A percentile compares a stretch with the other conserved stretches of the same genome.
These are phyloP conservation scores for Magnaporthiopsis incrustans DNA, from an alignment of 2,329 filamentous ascomycete genomes.

Conservation along the genomic window DNA sequence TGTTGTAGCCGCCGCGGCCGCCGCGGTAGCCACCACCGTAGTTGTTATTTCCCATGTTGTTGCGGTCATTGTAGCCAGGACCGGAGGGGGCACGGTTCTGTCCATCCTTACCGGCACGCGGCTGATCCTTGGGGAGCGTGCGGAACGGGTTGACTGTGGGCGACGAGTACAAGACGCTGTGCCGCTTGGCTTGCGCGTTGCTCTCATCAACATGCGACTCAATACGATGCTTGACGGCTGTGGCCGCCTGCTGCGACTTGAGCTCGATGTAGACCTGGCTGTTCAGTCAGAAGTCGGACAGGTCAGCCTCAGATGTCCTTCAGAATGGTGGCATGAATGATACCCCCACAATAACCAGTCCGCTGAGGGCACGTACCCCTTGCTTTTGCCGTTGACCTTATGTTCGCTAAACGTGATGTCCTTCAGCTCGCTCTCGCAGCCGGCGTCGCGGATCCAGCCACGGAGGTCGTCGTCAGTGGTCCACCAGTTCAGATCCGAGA, in stretches of 20 bases:
- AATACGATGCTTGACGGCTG: conserved; percentile 74
- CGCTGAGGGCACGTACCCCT: conserved; percentile 59
- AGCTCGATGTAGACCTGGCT: conserved; percentile 82
- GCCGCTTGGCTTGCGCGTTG: conserved; percentile 51
- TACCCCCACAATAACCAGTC: not conserved
- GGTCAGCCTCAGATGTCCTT: not conserved
- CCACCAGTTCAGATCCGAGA: conserved; percentile 95
- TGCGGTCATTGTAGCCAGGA: conserved; percentile 38
- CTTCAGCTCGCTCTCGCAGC: conserved; percentile 74
- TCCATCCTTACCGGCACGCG: conserved; percentile 57
- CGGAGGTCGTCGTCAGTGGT: conserved; percentile 91
- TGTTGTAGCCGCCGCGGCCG: conserved; percentile 32
- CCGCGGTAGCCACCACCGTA: conserved; percentile 37
- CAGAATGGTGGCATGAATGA: not conserved
- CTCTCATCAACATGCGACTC: conserved; percentile 52
- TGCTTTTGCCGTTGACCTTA: conserved; percentile 98
- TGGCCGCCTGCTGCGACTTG: conserved; percentile 72
- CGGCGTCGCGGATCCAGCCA: conserved; percentile 73
- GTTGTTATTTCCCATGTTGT: conserved; percentile 34
- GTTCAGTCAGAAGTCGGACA: conserved; percentile 1
- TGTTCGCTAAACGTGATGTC: conserved; percentile 97
- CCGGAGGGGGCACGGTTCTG: conserved; percentile 45
- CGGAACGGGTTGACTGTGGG: conserved; percentile 80
- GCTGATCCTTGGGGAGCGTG: conserved; percentile 82
- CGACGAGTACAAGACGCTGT: conserved; percentile 66